These are phyloP conservation scores for Penicillium sp. DNA, from an alignment of 2,329 filamentous ascomycete genomes.

Conservation along the genomic window DNA sequence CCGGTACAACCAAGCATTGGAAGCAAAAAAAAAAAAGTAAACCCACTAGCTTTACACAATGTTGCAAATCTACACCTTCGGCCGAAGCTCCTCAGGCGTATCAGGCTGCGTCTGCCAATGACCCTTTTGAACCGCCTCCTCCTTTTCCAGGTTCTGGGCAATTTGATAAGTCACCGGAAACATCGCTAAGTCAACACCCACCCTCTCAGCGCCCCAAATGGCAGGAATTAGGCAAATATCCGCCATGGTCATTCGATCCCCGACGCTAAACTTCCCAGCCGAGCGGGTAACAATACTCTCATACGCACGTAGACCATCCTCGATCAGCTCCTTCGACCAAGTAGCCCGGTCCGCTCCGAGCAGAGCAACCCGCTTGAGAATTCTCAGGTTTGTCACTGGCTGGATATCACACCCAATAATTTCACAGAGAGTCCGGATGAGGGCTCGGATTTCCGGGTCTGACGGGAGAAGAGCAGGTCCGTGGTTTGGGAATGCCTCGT, in stretches of 20 bases:
- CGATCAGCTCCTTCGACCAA: constrained; percentile 55
- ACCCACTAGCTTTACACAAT: background rate
- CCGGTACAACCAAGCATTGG: background rate
- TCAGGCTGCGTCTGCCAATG: constrained; percentile 57
- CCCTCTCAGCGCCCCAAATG: constrained; percentile 56
- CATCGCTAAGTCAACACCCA: constrained; percentile 52
- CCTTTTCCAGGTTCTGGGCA: constrained; percentile 46
- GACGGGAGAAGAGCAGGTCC: constrained; percentile 49
- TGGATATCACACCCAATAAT: constrained; percentile 60
- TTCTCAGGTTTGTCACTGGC: constrained; percentile 58
- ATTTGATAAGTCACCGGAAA: constrained; percentile 51
- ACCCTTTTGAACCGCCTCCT: constrained; percentile 53
- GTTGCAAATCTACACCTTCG: constrained; percentile 3
- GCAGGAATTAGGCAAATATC: constrained; percentile 60
- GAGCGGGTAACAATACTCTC: constrained; percentile 44
- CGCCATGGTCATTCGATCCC: constrained; percentile 56
- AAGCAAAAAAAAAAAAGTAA: background rate
- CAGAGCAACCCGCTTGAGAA: constrained; percentile 50
- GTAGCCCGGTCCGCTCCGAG: constrained; percentile 45
- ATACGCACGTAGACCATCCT: constrained; percentile 56
- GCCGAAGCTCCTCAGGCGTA: constrained; percentile 48
- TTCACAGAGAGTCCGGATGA: constrained; percentile 52
- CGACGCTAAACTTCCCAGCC: constrained; percentile 55
- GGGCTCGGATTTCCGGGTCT: constrained; percentile 46
- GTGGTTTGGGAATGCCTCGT: constrained; percentile 52